Base-by-base conservation (phyloP, 352 stramenopile species). In the Phytophthora brassicae region DNA sequence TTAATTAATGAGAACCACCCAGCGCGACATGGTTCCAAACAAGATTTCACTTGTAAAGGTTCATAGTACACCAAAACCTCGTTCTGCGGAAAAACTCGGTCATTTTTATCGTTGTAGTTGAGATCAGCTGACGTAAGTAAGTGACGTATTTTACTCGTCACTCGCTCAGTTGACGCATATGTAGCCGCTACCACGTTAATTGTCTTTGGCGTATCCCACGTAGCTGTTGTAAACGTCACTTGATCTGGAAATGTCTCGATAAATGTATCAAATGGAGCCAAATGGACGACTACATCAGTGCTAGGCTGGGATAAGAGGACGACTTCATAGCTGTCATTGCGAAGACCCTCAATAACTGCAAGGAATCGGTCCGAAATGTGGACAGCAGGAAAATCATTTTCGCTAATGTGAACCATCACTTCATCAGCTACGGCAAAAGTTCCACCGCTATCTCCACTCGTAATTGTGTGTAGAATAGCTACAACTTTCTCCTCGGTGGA, bases 1-100 rank as follows among this genome's bases (percentile, higher is more conserved):
- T 89, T 84, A 17, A 66, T 35, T 1, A 80, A 41, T 6, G 77
- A 57, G n/a, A 84, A 89, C 75, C 74, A 86, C 17, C 80, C 77
- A 5, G 64, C 36, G 8, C 75, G 74, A 55, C 80, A 89, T 20
- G 78, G 74, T 12, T 82, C 55, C 7, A 74, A 29, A 33, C 81
- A 88, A 6, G 76, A 53, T 16, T 81, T 50, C 61, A 79, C 64
- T 12, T 66, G 38, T 11, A 86, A 45, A 16, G 81, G 74, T 45
- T 88, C 78, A 28, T 74, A 87, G 53, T 87, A 88, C 9, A 88
- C 78, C 8, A 70, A 33, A 1, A 90, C 36, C 29, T 72, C 26
- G 23, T 73, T 72, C 44, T 85, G 76, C 0, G 80, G 76, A 17
- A 77, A 64, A 49, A 81, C 55, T 6, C 47, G 22, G 39, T 61